These are phyloP conservation scores for Oenanthe javanica DNA, from an alignment of 140 eudicot species.

Conservation along the genomic window DNA sequence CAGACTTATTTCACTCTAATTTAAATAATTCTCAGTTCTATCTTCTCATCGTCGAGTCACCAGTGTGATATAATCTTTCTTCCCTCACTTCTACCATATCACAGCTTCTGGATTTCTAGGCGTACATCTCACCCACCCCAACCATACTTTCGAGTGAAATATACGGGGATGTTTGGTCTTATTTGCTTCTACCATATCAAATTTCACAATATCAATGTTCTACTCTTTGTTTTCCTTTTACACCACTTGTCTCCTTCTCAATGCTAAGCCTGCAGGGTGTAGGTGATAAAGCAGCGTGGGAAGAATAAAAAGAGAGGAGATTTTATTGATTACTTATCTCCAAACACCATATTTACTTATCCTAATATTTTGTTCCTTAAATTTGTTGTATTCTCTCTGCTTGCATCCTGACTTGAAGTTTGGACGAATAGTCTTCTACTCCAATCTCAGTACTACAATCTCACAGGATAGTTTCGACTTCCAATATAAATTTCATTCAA, in stretches of 20 bases:
- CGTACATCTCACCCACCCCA: not conserved
- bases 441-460: not conserved
- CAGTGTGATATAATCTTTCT: not conserved
- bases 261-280: not conserved
- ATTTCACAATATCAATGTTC: not conserved
- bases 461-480: not conserved
- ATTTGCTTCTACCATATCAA: not conserved
- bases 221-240: not conserved
- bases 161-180: not conserved
- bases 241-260: not conserved
- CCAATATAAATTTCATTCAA: not conserved
- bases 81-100: not conserved
- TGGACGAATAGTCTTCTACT: too few species aligned
- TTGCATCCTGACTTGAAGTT: not conserved
- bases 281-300: not conserved
- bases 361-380: not conserved
- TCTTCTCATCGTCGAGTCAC: not conserved
- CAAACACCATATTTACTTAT: not conserved
- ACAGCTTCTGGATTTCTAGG: not conserved
- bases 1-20: not conserved
- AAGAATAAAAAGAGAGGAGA: not conserved
- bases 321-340: not conserved
- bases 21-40: not conserved
- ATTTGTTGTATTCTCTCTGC: not conserved
- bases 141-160: not conserved